phyloP scores from a whole-genome alignment of 345 rosid species.

The Camelina neglecta region DNA sequence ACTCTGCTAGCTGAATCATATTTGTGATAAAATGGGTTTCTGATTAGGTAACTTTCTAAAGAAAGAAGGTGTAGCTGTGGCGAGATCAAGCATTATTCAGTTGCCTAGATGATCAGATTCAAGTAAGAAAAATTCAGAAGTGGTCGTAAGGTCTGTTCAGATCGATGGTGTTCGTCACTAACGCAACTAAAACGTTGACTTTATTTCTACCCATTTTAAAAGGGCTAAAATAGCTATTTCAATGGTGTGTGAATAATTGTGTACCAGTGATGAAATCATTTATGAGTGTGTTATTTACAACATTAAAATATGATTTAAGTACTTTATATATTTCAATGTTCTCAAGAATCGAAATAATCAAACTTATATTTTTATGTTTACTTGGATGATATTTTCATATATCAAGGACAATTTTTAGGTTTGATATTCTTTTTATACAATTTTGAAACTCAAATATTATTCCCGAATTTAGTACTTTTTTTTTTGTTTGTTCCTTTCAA shows the following conservation, averaged over 20 bases:
- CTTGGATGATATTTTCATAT: too few relatives aligned
- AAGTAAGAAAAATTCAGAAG: background rate
- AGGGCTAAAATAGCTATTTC: background rate
- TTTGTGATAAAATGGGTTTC: background rate
- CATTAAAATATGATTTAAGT: background rate
- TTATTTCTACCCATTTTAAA: background rate
- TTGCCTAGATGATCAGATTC: conserved; percentile 33
- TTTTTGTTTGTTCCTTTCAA: background rate
- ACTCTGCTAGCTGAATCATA: background rate
- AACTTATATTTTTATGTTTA: too few relatives aligned
- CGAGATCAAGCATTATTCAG: conserved; percentile 30
- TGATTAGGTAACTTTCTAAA: conserved; percentile 38
- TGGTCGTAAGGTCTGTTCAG: background rate
- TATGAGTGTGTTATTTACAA: background rate
- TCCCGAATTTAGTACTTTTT: background rate
- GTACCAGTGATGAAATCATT: background rate
- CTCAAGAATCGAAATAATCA: background rate
- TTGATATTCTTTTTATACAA: background rate
- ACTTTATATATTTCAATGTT: background rate
- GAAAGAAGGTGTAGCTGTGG: conserved; percentile 27
- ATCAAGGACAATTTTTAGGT: too few relatives aligned
- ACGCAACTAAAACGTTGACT: background rate
- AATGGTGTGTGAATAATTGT: background rate
- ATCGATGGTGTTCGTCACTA: background rate
- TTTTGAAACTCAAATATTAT: background rate